Conservation (phyloP, 2,329 filamentous ascomycete genomes). For the Claviceps digitariae region DNA sequence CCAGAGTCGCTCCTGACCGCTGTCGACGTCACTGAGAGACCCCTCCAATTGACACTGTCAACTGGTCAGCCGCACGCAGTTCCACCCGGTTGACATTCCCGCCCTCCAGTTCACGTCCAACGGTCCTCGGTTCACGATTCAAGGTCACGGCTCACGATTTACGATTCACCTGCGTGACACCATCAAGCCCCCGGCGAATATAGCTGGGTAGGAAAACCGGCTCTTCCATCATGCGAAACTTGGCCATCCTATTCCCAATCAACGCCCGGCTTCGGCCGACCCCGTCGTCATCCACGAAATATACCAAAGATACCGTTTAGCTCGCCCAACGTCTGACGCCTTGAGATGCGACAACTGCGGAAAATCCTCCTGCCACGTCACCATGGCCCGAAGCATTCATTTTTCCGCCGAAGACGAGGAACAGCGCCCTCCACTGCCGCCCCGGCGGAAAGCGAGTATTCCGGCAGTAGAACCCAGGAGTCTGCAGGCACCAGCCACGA, state of each 20-base stretch:
- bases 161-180: not conserved
- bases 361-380: slow-evolving; percentile 7
- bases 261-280: not conserved
- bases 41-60: not conserved
- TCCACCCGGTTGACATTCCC: too few species aligned
- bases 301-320: not conserved
- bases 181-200: not conserved
- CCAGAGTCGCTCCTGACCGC: too few species aligned
- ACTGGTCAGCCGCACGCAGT: too few species aligned
- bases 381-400: slow-evolving; percentile 16
- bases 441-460: slow-evolving; percentile 28
- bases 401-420: slow-evolving; percentile 23
- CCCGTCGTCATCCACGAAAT: not conserved
- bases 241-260: not conserved
- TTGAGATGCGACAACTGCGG: slow-evolving; percentile 16
- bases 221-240: not conserved
- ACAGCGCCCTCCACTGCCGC: slow-evolving; percentile 41
- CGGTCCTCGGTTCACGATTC: too few species aligned
- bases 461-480: slow-evolving; percentile 24
- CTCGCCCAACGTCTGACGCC: not conserved
- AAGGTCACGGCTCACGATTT: not conserved
- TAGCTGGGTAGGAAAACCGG: not conserved
- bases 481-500: slow-evolving; percentile 58
- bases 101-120: too few species aligned
- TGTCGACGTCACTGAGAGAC: not conserved